Percentiles rank a stretch among this genome's conserved stretches.
Evolutionary conservation across 2,329 filamentous ascomycete genomes (phyloP).

Genomic region (Sclerotinia subarctica): DNA sequence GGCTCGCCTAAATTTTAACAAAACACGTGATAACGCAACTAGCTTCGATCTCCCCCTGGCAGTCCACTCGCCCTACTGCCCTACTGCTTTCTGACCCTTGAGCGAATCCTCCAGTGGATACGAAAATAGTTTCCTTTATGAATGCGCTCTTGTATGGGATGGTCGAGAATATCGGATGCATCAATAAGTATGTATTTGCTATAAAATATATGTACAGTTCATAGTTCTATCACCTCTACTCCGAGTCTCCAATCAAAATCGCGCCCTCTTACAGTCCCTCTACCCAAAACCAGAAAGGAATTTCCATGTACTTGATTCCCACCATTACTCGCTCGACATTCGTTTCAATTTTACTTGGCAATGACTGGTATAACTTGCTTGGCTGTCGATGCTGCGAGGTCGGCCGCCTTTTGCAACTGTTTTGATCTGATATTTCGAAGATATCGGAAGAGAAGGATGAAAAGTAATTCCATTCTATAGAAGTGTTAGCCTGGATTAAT

Average conservation of each 20-base stretch:
- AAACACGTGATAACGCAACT: neutral
- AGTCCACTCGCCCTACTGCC: neutral
- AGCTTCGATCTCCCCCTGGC: neutral
- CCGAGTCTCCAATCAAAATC: neutral
- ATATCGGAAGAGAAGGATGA: constrained; percentile 82
- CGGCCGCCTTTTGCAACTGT: constrained; percentile 65
- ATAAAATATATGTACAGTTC: constrained; percentile 18
- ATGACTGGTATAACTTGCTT: constrained; percentile 40
- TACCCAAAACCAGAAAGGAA: neutral
- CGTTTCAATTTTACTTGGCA: constrained; percentile 29
- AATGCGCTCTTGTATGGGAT: neutral
- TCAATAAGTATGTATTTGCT: constrained; percentile 3
- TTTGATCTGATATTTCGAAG: constrained; percentile 66
- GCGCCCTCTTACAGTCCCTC: neutral
- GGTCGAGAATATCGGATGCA: neutral
- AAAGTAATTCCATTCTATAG: constrained; percentile 77
- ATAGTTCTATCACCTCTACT: constrained; percentile 13
- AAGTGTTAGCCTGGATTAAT: constrained; percentile 20
- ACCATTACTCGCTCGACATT: constrained; percentile 4
- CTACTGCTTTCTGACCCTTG: neutral
- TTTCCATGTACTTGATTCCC: constrained; percentile 17
- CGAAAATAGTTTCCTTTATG: neutral
- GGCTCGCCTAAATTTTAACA: constrained; percentile 11
- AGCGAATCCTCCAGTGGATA: neutral
- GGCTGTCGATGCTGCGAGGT: constrained; percentile 59